A percentile compares a stretch with the other conserved stretches of the same genome.
Conservation (phyloP, 2,329 filamentous ascomycete genomes). For the Chalara sp. region DNA sequence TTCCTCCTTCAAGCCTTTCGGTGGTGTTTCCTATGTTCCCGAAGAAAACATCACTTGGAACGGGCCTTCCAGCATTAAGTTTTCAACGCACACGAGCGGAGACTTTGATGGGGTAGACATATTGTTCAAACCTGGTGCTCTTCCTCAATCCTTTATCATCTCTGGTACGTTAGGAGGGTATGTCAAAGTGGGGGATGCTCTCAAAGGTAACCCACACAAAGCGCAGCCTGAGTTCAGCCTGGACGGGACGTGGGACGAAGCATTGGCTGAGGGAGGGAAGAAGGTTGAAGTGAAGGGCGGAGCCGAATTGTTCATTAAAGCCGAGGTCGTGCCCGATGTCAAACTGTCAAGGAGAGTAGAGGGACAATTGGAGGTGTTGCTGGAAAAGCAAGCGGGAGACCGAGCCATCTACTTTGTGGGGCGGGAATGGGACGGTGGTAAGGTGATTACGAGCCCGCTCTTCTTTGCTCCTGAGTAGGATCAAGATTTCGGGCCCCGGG, state of each 20-base stretch:
- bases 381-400: slow-evolving; percentile 1
- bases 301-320: slow-evolving; percentile 21
- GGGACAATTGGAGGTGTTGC: slow-evolving; percentile 8
- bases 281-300: slow-evolving; percentile 16
- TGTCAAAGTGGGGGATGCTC: slow-evolving; percentile 25
- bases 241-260: slow-evolving; percentile 9
- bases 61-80: no score
- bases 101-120: slow-evolving; percentile 26
- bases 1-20: no score
- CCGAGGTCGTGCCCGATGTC: slow-evolving; percentile 16
- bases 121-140: slow-evolving; percentile 6
- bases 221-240: slow-evolving; percentile 20
- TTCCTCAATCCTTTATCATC: slow-evolving; percentile 12
- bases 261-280: slow-evolving; percentile 11
- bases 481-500: no score
- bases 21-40: no score
- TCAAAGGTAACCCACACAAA: slow-evolving; percentile 24
- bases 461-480: no score
- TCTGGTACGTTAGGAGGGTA: slow-evolving; percentile 23
- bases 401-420: slow-evolving; percentile 16
- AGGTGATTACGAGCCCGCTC: slow-evolving; percentile 19
- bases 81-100: slow-evolving; percentile 22
- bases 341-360: slow-evolving; percentile 17
- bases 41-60: slow-evolving; percentile 14
- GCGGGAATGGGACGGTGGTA: slow-evolving; percentile 16